Evolutionary conservation across 495 filamentous ascomycete genomes (phyloP).

Genomic region (Penicillium antarcticum): DNA sequence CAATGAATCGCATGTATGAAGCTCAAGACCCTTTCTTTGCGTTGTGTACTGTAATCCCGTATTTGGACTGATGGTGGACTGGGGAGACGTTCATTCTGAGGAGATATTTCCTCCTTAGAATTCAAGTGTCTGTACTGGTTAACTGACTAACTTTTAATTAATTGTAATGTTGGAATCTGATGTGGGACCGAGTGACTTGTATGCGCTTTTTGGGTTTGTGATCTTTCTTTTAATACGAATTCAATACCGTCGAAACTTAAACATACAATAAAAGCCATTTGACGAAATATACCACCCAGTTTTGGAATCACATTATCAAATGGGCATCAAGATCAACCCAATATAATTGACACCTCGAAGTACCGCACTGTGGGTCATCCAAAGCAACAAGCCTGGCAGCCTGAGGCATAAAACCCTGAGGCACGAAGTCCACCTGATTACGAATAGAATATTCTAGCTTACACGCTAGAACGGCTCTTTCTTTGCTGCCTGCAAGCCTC

Average conservation of each 20-base stretch:
- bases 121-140: neutral
- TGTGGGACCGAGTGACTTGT: slow-evolving; percentile 2
- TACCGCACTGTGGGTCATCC: neutral
- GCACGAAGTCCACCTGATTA: neutral
- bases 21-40: too few species aligned
- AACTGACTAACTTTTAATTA: too few species aligned
- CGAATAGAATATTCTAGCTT: slow-evolving; percentile 1
- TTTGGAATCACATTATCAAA: too few species aligned
- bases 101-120: neutral
- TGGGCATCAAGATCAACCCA: slow-evolving; percentile 3
- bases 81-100: neutral
- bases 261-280: too few species aligned
- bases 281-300: neutral
- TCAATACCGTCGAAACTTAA: too few species aligned
- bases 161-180: neutral
- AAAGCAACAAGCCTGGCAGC: neutral
- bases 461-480: neutral
- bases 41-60: too few species aligned
- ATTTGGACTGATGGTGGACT: neutral
- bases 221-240: neutral
- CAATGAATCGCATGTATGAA: too few species aligned
- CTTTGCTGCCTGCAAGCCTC: neutral
- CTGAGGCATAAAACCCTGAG: slow-evolving; percentile 4
- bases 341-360: neutral
- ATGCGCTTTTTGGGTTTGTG: neutral